Evolutionary conservation across 805 yeast species (phyloP).

Genomic region (Debaryomyces tyrocola): DNA sequence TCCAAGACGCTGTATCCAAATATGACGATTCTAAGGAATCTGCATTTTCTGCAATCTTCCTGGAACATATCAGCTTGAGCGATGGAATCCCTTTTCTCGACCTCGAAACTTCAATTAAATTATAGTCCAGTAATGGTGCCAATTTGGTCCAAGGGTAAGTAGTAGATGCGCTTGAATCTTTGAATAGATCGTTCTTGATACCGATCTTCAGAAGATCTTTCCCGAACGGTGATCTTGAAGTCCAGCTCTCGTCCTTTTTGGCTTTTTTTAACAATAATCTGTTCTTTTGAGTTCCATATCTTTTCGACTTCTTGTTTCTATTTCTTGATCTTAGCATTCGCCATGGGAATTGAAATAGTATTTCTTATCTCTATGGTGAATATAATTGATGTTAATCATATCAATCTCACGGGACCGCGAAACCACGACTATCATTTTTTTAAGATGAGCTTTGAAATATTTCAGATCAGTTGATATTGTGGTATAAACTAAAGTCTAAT

Average conservation of each 20-base stretch:
- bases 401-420: conserved; percentile 1
- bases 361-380: background rate
- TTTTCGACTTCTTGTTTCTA: background rate
- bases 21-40: conserved; percentile 17
- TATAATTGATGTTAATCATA: background rate
- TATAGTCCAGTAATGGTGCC: conserved; percentile 8
- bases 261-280: background rate
- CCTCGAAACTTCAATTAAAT: background rate
- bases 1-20: conserved; percentile 23
- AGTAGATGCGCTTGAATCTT: conserved; percentile 7
- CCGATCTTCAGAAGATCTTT: conserved; percentile 1
- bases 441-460: background rate
- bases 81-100: conserved; percentile 10
- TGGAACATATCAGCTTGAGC: conserved; percentile 25
- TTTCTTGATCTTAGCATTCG: background rate
- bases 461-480: background rate
- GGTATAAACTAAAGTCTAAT: too few relatives aligned
- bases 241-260: background rate
- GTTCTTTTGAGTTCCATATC: background rate
- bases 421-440: conserved; percentile 1
- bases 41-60: conserved; percentile 27
- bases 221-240: background rate
- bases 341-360: background rate
- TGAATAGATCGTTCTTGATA: conserved; percentile 4
- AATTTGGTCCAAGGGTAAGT: conserved; percentile 15